Base-by-base conservation (phyloP, 805 yeast species). In the Priceomyces castillae region DNA sequence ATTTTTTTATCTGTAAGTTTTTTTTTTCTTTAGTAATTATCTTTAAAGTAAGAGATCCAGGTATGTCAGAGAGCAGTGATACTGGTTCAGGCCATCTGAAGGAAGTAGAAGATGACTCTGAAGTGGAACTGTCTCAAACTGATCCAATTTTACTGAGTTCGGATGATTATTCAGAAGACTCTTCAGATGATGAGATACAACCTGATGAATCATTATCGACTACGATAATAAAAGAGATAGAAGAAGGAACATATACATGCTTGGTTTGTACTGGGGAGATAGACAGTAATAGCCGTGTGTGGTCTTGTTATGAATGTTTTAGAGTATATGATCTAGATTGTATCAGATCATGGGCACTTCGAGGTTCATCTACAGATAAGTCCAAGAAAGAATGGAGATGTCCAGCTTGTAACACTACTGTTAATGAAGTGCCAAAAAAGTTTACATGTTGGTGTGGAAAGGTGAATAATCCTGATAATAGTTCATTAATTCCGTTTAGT, bases 371-470 rank as follows among this genome's bases (percentile, higher is more conserved):
- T 5, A 82, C 86, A 1, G 79, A 79, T 26, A 54, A 59, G 37
- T 65, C 63, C 1, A 73, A 74, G 35, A 77, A 76, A 39, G 69
- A 73, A 33, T 90, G 97, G 97, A 74, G 90, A 54, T 90, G 97
- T 62, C 97, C 97, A 0, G 77, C 86, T 2, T 86, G 95, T 60
- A 88, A 80, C 63, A 69, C 63, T 38, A 78, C 66, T 25, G 65
- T 69, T 40, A 68, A 64, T 40, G 61, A 65, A 54, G 71, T 76
- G 36, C 90, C 87, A 30, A 74, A 63, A 49, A 74, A 61, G 31
- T 83, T 78, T 61, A 78, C 78, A 1, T 90, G 97, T 58, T 90
- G 97, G 97, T 90, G 97, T 71, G 92, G 90, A 1, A 84, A 86
- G 54, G 77, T 75, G 2, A 67, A 78, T 15, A 79, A 86, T 49